Evolutionary conservation across 1,284 basidiomycete species (phyloP).

Genomic region (Peniophora sp.): DNA sequence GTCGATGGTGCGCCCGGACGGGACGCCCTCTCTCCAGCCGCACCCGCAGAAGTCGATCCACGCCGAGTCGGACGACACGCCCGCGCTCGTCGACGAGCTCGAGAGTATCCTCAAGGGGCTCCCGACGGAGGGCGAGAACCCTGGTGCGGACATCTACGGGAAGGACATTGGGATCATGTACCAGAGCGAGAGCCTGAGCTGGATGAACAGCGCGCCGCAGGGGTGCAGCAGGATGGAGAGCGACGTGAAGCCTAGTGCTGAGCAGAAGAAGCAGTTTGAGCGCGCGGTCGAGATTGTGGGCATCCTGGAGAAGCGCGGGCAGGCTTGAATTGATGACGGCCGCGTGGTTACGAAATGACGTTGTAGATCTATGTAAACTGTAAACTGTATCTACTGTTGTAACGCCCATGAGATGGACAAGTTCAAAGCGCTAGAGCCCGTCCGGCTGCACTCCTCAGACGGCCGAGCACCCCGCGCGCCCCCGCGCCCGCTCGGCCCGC

Average conservation of each 20-base stretch:
- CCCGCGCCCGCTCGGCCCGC: slow-evolving; percentile 15
- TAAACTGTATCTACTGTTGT: too few species aligned
- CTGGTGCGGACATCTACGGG: slow-evolving; percentile 65
- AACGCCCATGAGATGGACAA: slow-evolving; percentile 52
- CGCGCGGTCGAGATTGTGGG: slow-evolving; percentile 61
- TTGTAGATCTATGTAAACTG: not conserved
- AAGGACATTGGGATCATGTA: slow-evolving; percentile 59
- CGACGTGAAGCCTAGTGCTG: slow-evolving; percentile 41
- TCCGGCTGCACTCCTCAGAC: slow-evolving; percentile 34
- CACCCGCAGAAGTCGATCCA: slow-evolving; percentile 35
- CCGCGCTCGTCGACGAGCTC: slow-evolving; percentile 45
- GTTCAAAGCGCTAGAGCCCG: slow-evolving; percentile 70
- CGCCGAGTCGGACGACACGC: slow-evolving; percentile 25
- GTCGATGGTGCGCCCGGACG: slow-evolving; percentile 38
- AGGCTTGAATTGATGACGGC: slow-evolving; percentile 5
- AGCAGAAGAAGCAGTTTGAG: slow-evolving; percentile 56
- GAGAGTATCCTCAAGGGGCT: slow-evolving; percentile 47
- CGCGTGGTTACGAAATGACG: slow-evolving; percentile 1
- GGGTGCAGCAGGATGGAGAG: slow-evolving; percentile 51
- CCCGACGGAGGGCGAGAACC: slow-evolving; percentile 45
- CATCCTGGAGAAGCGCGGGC: slow-evolving; percentile 34
- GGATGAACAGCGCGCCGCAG: slow-evolving; percentile 53
- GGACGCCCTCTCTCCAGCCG: slow-evolving; percentile 35
- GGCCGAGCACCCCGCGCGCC: slow-evolving; percentile 20
- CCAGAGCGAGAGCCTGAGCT: slow-evolving; percentile 47